Conservation (phyloP, 2,329 filamentous ascomycete species). For the Pestalotiopsis sp. region DNA sequence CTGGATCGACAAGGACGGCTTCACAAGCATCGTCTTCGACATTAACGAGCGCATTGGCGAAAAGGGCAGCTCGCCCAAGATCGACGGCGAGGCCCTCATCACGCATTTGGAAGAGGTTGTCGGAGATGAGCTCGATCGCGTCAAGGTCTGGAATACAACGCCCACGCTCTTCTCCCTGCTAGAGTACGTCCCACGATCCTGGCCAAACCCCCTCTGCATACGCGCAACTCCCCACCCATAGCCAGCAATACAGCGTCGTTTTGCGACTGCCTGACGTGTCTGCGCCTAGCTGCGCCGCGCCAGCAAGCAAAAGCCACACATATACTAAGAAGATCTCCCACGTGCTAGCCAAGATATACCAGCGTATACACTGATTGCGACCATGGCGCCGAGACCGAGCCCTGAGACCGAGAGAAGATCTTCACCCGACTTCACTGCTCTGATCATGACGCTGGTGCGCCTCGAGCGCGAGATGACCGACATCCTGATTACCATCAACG, state of each 20-base stretch:
- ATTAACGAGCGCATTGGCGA: constrained; percentile 77
- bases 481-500: constrained; percentile 82
- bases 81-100: constrained; percentile 69
- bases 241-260: neutral
- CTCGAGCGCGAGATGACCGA: constrained; percentile 77
- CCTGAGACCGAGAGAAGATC: constrained; percentile 36
- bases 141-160: constrained; percentile 68
- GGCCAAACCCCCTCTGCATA: neutral
- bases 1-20: constrained; percentile 80
- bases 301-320: neutral
- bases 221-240: neutral
- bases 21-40: constrained; percentile 86
- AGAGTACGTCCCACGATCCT: constrained; percentile 38
- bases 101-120: constrained; percentile 70
- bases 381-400: constrained; percentile 48
- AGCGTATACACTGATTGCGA: constrained; percentile 70
- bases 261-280: neutral
- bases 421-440: constrained; percentile 66
- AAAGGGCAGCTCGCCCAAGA: constrained; percentile 53
- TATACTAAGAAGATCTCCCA: constrained; percentile 9
- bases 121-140: constrained; percentile 60
- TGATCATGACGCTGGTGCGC: constrained; percentile 76
- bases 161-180: constrained; percentile 59
- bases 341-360: constrained; percentile 49
- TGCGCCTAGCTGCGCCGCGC: neutral